Evolutionary conservation across 2,329 filamentous ascomycete species (phyloP).

Genomic region (Rutstroemia sydowiana): DNA sequence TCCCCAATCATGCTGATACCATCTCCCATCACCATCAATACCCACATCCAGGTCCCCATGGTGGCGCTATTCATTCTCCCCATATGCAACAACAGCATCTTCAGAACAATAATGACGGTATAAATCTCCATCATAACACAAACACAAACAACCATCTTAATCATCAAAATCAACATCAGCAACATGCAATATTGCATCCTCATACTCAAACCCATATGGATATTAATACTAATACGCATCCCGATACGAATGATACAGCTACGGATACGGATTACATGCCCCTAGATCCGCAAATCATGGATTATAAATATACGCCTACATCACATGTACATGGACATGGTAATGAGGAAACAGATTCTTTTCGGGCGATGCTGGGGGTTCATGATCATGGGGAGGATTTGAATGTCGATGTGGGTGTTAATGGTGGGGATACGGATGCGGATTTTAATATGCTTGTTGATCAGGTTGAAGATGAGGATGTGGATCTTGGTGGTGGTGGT

Average conservation of each 20-base stretch:
- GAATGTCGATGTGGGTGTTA: neutral
- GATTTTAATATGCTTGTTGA: slow-evolving; percentile 28
- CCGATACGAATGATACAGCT: neutral
- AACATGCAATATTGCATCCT: slow-evolving; percentile 3
- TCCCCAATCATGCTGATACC: neutral
- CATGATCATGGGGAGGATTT: neutral
- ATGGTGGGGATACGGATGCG: slow-evolving; percentile 14
- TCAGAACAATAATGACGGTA: too few relatives aligned
- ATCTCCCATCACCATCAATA: slow-evolving; percentile 7
- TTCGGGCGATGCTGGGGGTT: slow-evolving; percentile 22
- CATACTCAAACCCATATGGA: neutral
- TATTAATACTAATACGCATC: neutral
- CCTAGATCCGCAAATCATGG: slow-evolving; percentile 53
- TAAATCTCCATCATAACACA: too few relatives aligned
- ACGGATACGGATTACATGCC: slow-evolving; percentile 37
- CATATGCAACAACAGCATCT: slow-evolving; percentile 6
- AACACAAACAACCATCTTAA: too few relatives aligned
- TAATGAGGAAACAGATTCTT: slow-evolving; percentile 16
- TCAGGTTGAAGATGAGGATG: slow-evolving; percentile 21
- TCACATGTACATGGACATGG: neutral
- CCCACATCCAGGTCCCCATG: slow-evolving; percentile 4
- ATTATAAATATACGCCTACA: slow-evolving; percentile 28
- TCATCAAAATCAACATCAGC: too few relatives aligned
- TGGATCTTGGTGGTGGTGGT: slow-evolving; percentile 2
- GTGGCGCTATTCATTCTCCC: too few relatives aligned